A percentile compares a stretch with the other conserved stretches of the same genome.
Evolutionary conservation across 106 monocot species (phyloP).

Genomic region (Dendrobium officinale): DNA sequence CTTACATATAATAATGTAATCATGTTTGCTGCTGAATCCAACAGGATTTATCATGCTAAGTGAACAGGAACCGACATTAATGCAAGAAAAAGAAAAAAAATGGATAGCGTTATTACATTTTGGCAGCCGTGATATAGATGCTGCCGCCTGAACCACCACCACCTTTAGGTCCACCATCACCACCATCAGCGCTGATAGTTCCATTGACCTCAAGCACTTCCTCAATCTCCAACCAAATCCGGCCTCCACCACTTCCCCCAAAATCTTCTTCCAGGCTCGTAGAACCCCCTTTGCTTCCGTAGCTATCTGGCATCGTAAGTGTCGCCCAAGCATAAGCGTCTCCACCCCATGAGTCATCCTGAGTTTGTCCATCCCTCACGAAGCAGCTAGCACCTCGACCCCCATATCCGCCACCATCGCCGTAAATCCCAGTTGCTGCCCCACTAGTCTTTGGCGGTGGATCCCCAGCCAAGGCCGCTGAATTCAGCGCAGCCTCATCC

Average conservation of each 20-base stretch:
- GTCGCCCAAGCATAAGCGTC: conserved; percentile 82
- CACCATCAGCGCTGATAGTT: conserved; percentile 60
- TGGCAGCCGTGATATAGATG: conserved; percentile 51
- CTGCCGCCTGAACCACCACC: conserved; percentile 94
- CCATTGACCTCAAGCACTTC: conserved; percentile 59
- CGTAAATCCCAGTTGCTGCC: conserved; percentile 42
- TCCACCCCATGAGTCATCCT: conserved; percentile 95
- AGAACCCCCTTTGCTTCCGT: conserved; percentile 79
- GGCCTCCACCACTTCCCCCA: conserved; percentile 87
- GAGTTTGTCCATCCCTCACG: conserved; percentile 55
- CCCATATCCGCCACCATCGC: conserved; percentile 91
- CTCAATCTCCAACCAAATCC: conserved; percentile 38
- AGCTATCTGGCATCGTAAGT: conserved; percentile 56
- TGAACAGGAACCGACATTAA: background rate
- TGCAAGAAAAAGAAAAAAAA: background rate
- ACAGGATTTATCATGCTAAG: background rate
- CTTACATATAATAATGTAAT: background rate
- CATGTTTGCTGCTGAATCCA: background rate
- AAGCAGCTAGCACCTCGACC: conserved; percentile 94
- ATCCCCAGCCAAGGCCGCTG: conserved; percentile 60
- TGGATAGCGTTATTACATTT: conserved; percentile 52
- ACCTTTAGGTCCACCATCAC: conserved; percentile 52
- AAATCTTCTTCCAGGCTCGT: conserved; percentile 82
- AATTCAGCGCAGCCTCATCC: conserved; percentile 40
- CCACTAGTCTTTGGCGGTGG: conserved; percentile 89